These are phyloP conservation scores for Spiraea crenata DNA, from an alignment of 331 rosid species.

Conservation along the genomic window DNA sequence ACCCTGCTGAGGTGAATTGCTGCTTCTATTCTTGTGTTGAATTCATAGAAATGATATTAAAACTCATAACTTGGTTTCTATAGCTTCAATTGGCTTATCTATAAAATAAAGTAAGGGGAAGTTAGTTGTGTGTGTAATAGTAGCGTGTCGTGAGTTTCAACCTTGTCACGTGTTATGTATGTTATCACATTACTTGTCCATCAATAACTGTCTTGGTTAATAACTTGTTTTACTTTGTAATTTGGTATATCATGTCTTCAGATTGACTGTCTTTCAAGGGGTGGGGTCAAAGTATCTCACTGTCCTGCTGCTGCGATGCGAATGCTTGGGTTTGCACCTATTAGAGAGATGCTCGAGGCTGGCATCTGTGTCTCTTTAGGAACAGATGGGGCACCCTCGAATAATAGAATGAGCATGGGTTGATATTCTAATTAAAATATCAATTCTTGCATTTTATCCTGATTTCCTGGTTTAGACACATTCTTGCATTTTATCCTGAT, in stretches of 20 bases:
- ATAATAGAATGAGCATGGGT: constrained; percentile 84
- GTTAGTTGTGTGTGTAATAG: not conserved
- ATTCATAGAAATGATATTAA: not conserved
- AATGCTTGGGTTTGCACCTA: constrained; percentile 94
- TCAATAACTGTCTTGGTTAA: not conserved
- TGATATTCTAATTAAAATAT: constrained; percentile 12
- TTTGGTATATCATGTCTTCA: constrained; percentile 23
- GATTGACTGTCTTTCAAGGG: constrained; percentile 70
- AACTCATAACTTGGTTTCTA: not conserved
- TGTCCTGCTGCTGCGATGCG: constrained; percentile 90
- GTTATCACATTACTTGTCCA: not conserved
- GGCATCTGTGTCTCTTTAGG: constrained; percentile 88
- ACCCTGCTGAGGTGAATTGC: constrained; percentile 53
- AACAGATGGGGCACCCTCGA: constrained; percentile 94
- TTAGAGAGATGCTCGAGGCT: constrained; percentile 86
- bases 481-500: constrained; percentile 8
- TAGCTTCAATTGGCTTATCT: not conserved
- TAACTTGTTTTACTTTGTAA: not conserved
- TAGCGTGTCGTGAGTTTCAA: not conserved
- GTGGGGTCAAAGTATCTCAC: constrained; percentile 81
- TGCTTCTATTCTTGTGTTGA: not conserved
- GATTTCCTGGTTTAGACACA: not conserved
- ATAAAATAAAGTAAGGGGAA: not conserved
- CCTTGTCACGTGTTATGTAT: not conserved
- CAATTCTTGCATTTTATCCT: constrained; percentile 9